phyloP scores from a whole-genome alignment of 148 eudicot genomes.

The Chenopodium quinoa region DNA sequence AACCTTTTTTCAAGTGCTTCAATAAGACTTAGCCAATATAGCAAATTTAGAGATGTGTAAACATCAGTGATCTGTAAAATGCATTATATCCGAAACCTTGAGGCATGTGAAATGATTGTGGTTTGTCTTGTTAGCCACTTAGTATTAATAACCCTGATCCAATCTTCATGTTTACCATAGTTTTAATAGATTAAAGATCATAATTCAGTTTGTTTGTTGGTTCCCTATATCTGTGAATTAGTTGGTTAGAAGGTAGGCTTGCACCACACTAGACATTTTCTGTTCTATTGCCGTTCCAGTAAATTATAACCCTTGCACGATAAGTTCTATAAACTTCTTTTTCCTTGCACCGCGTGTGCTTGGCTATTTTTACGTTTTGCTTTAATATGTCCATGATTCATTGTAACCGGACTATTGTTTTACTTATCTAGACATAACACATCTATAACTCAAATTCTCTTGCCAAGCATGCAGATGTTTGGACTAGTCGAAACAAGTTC shows the following conservation, averaged over 20 bases:
- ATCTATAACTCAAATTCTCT: not conserved
- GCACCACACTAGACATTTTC: not conserved
- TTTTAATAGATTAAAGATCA: too few relatives aligned
- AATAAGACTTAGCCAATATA: too few relatives aligned
- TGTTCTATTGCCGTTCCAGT: not conserved
- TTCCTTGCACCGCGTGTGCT: not conserved
- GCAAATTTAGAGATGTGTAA: not conserved
- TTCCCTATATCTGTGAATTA: slow-evolving; percentile 1
- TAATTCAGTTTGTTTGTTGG: not conserved
- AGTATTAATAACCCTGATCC: not conserved
- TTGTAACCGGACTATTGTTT: not conserved
- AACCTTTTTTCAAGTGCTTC: too few relatives aligned
- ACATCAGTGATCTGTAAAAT: not conserved
- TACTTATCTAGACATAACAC: not conserved
- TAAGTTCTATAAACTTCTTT: not conserved
- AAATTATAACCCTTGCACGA: not conserved
- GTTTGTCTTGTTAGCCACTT: not conserved
- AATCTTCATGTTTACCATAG: not conserved
- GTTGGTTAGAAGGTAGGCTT: too few relatives aligned
- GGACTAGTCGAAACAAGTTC: not conserved
- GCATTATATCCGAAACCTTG: not conserved
- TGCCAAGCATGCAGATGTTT: not conserved
- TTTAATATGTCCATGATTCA: not conserved
- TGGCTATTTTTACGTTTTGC: not conserved
- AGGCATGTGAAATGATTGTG: slow-evolving; percentile 18